These are phyloP conservation scores for Backusella mclennaniae DNA, from an alignment of 192 early-diverging fungal species.

Conservation along the genomic window DNA sequence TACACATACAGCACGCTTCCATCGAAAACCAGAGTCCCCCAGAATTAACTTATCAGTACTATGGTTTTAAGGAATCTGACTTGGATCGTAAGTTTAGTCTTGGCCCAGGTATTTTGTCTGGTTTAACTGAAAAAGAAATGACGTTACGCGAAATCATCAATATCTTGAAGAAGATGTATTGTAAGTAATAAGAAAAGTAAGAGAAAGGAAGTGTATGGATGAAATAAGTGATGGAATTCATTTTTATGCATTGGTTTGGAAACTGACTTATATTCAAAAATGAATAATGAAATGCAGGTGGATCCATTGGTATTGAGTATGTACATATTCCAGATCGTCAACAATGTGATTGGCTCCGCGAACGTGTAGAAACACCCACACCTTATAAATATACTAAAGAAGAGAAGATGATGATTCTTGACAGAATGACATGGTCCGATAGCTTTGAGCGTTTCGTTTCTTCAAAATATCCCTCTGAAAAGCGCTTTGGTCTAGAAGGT, in stretches of 20 bases:
- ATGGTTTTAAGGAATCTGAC: constrained; percentile 92
- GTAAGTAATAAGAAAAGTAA: constrained; percentile 43
- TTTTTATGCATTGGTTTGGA: neutral
- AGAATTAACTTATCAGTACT: constrained; percentile 84
- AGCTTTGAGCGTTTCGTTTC: constrained; percentile 94
- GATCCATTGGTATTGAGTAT: constrained; percentile 93
- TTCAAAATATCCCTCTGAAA: constrained; percentile 94
- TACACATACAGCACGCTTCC: constrained; percentile 72
- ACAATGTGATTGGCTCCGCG: constrained; percentile 95
- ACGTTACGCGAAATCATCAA: constrained; percentile 90
- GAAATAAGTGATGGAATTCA: neutral
- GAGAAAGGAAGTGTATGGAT: neutral
- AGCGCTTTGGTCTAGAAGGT: constrained; percentile 97
- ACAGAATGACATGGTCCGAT: constrained; percentile 95
- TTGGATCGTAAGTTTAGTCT: constrained; percentile 89
- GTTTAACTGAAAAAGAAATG: constrained; percentile 75
- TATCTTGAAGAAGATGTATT: constrained; percentile 80
- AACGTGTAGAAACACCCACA: constrained; percentile 84
- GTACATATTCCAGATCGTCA: constrained; percentile 95
- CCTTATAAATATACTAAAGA: constrained; percentile 86
- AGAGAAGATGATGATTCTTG: constrained; percentile 88
- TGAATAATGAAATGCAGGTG: constrained; percentile 44
- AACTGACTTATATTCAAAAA: neutral
- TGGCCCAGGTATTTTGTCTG: constrained; percentile 92
- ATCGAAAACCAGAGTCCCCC: constrained; percentile 52